Base-by-base conservation (phyloP, 2,329 filamentous ascomycete species). In the Curvularia lunata region DNA sequence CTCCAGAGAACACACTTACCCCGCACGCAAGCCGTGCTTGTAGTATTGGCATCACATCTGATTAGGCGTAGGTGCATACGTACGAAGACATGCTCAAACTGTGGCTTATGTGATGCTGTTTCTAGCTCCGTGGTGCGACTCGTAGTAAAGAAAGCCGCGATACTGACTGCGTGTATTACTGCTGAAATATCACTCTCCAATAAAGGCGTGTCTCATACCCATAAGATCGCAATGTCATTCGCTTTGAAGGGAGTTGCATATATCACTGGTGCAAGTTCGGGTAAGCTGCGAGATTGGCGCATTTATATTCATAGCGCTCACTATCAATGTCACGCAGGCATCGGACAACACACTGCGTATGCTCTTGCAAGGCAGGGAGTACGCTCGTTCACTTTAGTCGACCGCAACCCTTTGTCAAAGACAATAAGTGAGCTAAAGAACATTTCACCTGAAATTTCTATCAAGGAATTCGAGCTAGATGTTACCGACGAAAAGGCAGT, bases 361-460 rank as follows among this genome's bases (percentile, higher is more conserved):
- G 74, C 80, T 16, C 80, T 84, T 56, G 81, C 81, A n/a, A 68
- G 71, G 19, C 72, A 84, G 66, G 82, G 82, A 56, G 77, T 83
- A 58, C 77, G 72, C 30, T 75, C 76, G 42, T 78, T 84, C 46
- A 80, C 81, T 0, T 66, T 84, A 16, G 75, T 80, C 13, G 82
- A 84, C 68, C 68, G 82, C 34, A 80, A 82, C 55, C 57, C 70
- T n/a, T 40, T 69, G 56, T 59, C 65, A 3, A 58, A 69, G 0
- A 76, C 79, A 8, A 66, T 70, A 16, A 61, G 64, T 4, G 64
- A 72, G 9, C 68, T 86, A 12, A 66, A 70, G 27, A 63, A 68
- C 2, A 53, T 70, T 23, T 79, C 78, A 55, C 79, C 82, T 0
- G 43, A 75, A 12, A 61, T 85, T 5, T 67, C 79, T 1, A 66